Conservation (phyloP, 2,329 filamentous ascomycete species). For the Mollisiaceae sp. region DNA sequence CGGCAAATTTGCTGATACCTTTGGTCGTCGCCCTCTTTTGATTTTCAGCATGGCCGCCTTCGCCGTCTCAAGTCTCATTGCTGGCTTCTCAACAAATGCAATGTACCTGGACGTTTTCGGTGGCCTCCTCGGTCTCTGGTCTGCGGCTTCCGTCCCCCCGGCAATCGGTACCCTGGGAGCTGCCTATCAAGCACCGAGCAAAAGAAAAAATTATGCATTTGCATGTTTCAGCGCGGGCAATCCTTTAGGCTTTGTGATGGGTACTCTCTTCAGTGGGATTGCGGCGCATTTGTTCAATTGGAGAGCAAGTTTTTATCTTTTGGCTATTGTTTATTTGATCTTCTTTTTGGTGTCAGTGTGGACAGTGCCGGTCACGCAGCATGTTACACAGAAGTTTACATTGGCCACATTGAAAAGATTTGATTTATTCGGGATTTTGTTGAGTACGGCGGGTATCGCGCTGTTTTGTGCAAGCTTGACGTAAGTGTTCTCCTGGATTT, state of each 20-base stretch:
- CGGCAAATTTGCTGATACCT: constrained; percentile 67
- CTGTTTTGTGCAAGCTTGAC: constrained; percentile 33
- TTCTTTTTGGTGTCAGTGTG: constrained; percentile 63
- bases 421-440: constrained; percentile 63
- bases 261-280: constrained; percentile 60
- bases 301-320: constrained; percentile 65
- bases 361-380: constrained; percentile 61
- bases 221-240: constrained; percentile 59
- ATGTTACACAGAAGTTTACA: constrained; percentile 50
- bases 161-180: constrained; percentile 68
- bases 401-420: constrained; percentile 53
- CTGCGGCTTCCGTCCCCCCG: constrained; percentile 66
- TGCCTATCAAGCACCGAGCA: constrained; percentile 63
- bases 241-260: constrained; percentile 47
- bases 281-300: constrained; percentile 65
- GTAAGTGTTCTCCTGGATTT: constrained; percentile 53
- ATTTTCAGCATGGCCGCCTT: constrained; percentile 65
- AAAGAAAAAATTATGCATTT: constrained; percentile 68
- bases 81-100: constrained; percentile 63
- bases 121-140: constrained; percentile 66
- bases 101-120: constrained; percentile 66
- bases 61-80: constrained; percentile 58
- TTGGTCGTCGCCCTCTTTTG: constrained; percentile 65
- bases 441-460: constrained; percentile 67
- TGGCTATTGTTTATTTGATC: constrained; percentile 69